phyloP scores from a whole-genome alignment of 2,329 filamentous ascomycete genomes.

The Juglanconis juglandina region DNA sequence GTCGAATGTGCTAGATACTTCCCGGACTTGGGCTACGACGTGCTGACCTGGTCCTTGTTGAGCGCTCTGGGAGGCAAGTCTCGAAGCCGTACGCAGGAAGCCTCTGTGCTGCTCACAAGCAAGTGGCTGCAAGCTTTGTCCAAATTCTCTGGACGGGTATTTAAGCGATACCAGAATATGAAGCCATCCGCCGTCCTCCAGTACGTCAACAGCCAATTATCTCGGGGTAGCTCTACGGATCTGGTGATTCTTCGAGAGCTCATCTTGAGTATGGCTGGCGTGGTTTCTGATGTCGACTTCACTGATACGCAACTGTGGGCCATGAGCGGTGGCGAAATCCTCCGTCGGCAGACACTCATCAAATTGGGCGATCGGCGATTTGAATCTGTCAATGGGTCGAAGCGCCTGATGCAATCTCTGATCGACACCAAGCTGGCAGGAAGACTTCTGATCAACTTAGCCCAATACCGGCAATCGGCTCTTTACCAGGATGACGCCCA shows the following conservation, averaged over 20 bases:
- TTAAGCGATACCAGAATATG: conserved; percentile 79
- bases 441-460: conserved; percentile 82
- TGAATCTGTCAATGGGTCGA: conserved; percentile 69
- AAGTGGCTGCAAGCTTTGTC: conserved; percentile 89
- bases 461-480: conserved; percentile 85
- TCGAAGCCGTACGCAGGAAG: conserved; percentile 59
- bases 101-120: conserved; percentile 71
- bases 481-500: conserved; percentile 74
- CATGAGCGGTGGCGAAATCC: conserved; percentile 78
- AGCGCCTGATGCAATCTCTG: conserved; percentile 75
- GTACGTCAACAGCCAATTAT: conserved; percentile 83
- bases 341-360: conserved; percentile 77
- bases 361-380: conserved; percentile 80
- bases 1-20: conserved; percentile 95
- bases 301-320: conserved; percentile 84
- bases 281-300: conserved; percentile 81
- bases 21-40: conserved; percentile 86
- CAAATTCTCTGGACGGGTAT: conserved; percentile 86
- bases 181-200: conserved; percentile 81
- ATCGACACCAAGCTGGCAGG: conserved; percentile 75
- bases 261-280: conserved; percentile 88
- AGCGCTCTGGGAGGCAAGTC: conserved; percentile 63
- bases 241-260: conserved; percentile 89
- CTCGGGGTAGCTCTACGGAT: conserved; percentile 80
- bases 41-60: conserved; percentile 87